These are phyloP conservation scores for Viola odorata DNA, from an alignment of 345 rosid species.

Conservation along the genomic window DNA sequence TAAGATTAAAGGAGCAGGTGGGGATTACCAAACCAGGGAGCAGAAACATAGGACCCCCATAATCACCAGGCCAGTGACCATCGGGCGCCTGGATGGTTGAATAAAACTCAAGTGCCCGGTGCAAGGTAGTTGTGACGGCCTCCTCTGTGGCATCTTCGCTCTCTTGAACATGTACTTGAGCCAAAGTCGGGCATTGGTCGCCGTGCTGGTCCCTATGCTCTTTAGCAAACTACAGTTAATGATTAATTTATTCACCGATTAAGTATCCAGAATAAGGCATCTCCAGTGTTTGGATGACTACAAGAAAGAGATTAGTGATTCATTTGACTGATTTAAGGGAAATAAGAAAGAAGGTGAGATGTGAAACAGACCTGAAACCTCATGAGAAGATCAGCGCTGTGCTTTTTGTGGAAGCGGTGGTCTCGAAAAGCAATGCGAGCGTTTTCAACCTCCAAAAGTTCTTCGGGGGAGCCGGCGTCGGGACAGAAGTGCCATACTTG, in stretches of 20 bases:
- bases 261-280: not conserved
- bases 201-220: not conserved
- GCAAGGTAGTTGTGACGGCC: constrained; percentile 47
- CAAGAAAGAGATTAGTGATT: no score
- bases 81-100: constrained; percentile 79
- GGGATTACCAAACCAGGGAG: constrained; percentile 92
- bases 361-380: no score
- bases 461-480: no score
- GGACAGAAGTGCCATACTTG: no score
- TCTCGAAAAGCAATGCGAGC: no score
- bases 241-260: not conserved
- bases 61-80: constrained; percentile 99
- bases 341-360: no score
- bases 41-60: constrained; percentile 98
- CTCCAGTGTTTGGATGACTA: no score
- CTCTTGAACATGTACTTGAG: not conserved
- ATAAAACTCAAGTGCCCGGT: constrained; percentile 63
- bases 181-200: not conserved
- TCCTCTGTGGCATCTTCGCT: constrained; percentile 61
- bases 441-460: no score
- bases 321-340: no score
- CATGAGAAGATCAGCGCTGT: no score
- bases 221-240: not conserved
- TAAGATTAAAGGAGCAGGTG: no score
- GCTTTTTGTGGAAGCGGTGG: no score